phyloP scores from a whole-genome alignment of 2,329 filamentous ascomycete genomes.

The Blastomyces silverae region DNA sequence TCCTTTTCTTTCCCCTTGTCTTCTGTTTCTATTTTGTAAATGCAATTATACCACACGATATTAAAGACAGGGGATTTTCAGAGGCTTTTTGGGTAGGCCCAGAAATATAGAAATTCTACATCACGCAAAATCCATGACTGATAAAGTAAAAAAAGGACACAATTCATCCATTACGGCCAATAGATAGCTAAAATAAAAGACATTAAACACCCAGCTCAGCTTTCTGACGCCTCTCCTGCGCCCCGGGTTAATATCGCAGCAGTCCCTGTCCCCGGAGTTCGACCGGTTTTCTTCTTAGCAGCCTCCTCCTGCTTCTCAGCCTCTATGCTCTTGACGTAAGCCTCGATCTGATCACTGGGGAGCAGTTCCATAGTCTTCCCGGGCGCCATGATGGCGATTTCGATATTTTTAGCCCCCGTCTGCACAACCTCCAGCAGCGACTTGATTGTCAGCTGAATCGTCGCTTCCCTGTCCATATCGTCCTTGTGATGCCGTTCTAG shows the following conservation, averaged over 20 bases:
- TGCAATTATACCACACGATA: constrained; percentile 5
- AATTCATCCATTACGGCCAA: constrained; percentile 4
- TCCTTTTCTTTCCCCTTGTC: background rate
- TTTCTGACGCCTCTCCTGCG: constrained; percentile 34
- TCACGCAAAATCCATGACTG: background rate
- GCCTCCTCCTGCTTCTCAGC: constrained; percentile 99
- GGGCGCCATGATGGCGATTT: constrained; percentile 96
- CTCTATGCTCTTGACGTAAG: constrained; percentile 97
- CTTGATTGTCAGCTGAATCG: constrained; percentile 96
- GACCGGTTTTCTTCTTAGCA: constrained; percentile 85
- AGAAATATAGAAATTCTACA: background rate
- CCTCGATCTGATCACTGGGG: constrained; percentile 90
- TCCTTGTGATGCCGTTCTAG: constrained; percentile 98
- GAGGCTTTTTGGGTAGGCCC: background rate
- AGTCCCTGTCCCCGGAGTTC: constrained; percentile 37
- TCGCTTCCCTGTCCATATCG: constrained; percentile 91
- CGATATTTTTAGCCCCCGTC: constrained; percentile 98
- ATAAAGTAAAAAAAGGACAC: constrained; percentile 5
- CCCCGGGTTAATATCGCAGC: constrained; percentile 67
- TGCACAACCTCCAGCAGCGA: constrained; percentile 96
- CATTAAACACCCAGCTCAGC: constrained; percentile 15
- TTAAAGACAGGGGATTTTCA: background rate
- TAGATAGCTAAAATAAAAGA: background rate
- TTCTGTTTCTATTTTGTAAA: background rate
- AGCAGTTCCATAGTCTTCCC: constrained; percentile 89